Percentiles rank a stretch among this genome's conserved stretches.
Evolutionary conservation across 352 stramenopile genomes (phyloP).

Genomic region (Phytophthora lateralis): DNA sequence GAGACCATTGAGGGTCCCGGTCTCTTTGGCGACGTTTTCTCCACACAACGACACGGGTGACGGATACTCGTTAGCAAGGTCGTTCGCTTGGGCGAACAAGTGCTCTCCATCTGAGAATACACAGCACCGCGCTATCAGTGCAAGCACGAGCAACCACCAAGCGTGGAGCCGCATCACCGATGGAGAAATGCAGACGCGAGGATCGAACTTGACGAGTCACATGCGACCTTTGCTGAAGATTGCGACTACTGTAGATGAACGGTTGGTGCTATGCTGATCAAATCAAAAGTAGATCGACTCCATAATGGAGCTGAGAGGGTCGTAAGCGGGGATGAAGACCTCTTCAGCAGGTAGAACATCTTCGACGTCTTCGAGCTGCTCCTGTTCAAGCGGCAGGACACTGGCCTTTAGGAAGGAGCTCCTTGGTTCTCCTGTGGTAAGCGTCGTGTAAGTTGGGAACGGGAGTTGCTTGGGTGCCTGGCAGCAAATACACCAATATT

Average conservation of each 20-base stretch:
- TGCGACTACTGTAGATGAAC: slow-evolving; percentile 1
- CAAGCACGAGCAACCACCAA: slow-evolving; percentile 19
- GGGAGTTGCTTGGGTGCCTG: neutral
- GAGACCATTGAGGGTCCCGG: slow-evolving; percentile 62
- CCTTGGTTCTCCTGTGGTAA: slow-evolving; percentile 1
- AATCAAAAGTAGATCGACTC: slow-evolving; percentile 49
- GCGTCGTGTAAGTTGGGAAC: neutral
- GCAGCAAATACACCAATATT: neutral
- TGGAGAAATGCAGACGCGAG: slow-evolving; percentile 11
- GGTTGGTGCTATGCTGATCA: slow-evolving; percentile 6
- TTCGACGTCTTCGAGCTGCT: neutral
- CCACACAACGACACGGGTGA: slow-evolving; percentile 58
- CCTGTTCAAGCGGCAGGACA: neutral
- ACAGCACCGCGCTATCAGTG: slow-evolving; percentile 7
- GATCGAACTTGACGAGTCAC: slow-evolving; percentile 14
- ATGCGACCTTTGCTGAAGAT: slow-evolving; percentile 24
- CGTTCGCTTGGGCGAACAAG: slow-evolving; percentile 33
- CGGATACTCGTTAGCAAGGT: slow-evolving; percentile 24
- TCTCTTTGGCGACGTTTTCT: slow-evolving; percentile 61
- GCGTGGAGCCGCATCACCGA: slow-evolving; percentile 16
- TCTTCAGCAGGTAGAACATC: slow-evolving; percentile 1
- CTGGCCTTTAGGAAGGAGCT: slow-evolving; percentile 2
- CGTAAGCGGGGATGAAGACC: slow-evolving; percentile 18
- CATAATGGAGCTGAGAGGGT: slow-evolving; percentile 27
- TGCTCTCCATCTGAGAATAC: slow-evolving; percentile 12